phyloP scores from a whole-genome alignment of 1,139 yeast species.

The Arxiozyma telluris region DNA sequence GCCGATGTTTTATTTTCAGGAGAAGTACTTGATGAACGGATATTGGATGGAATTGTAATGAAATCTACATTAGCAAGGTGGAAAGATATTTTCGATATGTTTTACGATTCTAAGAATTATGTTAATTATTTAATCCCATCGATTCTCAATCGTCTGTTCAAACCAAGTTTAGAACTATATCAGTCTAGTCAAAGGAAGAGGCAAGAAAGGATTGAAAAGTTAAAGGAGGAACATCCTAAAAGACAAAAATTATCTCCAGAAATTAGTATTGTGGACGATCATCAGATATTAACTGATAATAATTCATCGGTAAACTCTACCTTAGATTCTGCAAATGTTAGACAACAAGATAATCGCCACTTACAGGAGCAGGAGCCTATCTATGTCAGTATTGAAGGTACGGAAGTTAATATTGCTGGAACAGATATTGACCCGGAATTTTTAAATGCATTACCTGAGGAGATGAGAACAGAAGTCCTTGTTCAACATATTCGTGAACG shows the following conservation, averaged over 20 bases:
- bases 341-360: conserved; percentile 3
- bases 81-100: conserved; percentile 49
- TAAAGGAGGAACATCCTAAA: conserved; percentile 8
- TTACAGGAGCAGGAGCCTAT: conserved; percentile 41
- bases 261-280: conserved; percentile 16
- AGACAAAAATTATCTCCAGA: conserved; percentile 5
- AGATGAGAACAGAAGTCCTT: conserved; percentile 86
- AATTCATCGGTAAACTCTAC: neutral
- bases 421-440: conserved; percentile 91
- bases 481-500: conserved; percentile 75
- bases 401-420: conserved; percentile 77
- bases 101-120: conserved; percentile 38
- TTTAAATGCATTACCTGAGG: conserved; percentile 83
- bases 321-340: neutral
- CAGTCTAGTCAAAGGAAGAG: conserved; percentile 23
- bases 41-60: conserved; percentile 32
- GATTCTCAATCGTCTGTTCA: conserved; percentile 46
- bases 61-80: conserved; percentile 63
- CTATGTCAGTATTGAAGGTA: conserved; percentile 66
- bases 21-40: conserved; percentile 25
- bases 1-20: conserved; percentile 27
- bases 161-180: conserved; percentile 35
- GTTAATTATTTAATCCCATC: conserved; percentile 41
- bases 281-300: neutral
- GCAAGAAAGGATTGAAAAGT: conserved; percentile 25